Conservation (phyloP, 2,329 filamentous ascomycete genomes). For the Fusarium coffeatum region DNA sequence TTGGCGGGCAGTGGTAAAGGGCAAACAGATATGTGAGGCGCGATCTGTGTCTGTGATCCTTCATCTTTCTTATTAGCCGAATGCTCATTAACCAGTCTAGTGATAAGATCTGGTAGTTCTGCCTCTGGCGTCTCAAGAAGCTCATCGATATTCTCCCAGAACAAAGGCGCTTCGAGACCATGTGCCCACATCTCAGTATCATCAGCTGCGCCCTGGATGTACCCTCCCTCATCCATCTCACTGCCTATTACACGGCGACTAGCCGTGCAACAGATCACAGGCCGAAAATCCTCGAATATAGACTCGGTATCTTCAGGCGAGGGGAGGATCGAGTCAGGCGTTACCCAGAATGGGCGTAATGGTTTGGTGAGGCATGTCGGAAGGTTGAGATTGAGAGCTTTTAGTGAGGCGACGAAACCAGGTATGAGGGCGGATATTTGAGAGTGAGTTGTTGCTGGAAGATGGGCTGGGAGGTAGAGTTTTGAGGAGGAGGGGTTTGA, state of each 20-base stretch:
- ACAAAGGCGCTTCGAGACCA: slow-evolving; percentile 80
- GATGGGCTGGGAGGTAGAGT: slow-evolving; percentile 77
- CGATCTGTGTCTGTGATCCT: slow-evolving; percentile 47
- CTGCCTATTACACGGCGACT: slow-evolving; percentile 77
- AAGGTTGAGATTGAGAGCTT: slow-evolving; percentile 68
- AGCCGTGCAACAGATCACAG: slow-evolving; percentile 86
- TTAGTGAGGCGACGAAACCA: slow-evolving; percentile 64
- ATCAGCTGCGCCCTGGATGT: slow-evolving; percentile 94
- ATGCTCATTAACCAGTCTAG: slow-evolving; percentile 54
- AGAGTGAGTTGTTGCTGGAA: slow-evolving; percentile 77
- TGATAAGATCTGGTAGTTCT: slow-evolving; percentile 66
- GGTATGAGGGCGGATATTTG: slow-evolving; percentile 76
- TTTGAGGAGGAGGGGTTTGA: slow-evolving; percentile 57
- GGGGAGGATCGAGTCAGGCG: slow-evolving; percentile 69
- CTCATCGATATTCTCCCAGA: slow-evolving; percentile 76
- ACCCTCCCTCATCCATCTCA: slow-evolving; percentile 72
- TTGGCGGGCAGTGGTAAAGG: slow-evolving; percentile 46
- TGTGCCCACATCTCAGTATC: slow-evolving; percentile 94
- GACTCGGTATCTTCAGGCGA: slow-evolving; percentile 42
- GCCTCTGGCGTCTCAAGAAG: slow-evolving; percentile 75
- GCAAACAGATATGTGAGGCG: slow-evolving; percentile 54
- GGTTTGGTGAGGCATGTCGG: slow-evolving; percentile 73
- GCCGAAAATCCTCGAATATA: slow-evolving; percentile 70
- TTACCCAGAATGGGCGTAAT: slow-evolving; percentile 83
- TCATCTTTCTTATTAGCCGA: slow-evolving; percentile 20